phyloP scores from a whole-genome alignment of 2,329 filamentous ascomycete genomes.

The Colletotrichum paranaense region DNA sequence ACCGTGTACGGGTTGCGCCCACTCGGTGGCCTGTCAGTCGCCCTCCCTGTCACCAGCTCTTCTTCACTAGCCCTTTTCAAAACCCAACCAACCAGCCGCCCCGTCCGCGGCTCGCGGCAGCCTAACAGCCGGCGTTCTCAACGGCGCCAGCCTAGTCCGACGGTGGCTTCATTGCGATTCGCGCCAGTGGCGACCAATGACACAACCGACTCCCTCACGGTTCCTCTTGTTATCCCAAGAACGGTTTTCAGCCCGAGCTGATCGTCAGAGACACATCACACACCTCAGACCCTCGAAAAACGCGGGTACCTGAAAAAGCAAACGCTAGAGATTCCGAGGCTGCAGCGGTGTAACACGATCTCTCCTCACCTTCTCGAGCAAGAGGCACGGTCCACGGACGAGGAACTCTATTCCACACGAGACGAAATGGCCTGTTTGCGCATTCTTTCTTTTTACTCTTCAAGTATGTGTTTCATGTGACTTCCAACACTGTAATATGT shows the following conservation, averaged over 20 bases:
- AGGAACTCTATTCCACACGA: not conserved
- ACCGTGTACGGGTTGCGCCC: not conserved
- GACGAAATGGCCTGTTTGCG: not conserved
- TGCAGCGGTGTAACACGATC: not conserved
- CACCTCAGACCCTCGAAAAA: constrained; percentile 19
- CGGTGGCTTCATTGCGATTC: constrained; percentile 27
- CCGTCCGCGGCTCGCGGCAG: constrained; percentile 29
- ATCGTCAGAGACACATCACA: constrained; percentile 27
- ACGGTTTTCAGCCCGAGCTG: constrained; percentile 15
- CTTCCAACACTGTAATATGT: not conserved
- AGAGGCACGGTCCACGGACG: not conserved
- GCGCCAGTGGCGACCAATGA: constrained; percentile 35
- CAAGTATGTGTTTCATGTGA: not conserved
- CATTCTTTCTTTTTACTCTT: not conserved
- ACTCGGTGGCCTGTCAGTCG: not conserved
- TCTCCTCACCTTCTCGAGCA: not conserved
- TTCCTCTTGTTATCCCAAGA: constrained; percentile 11
- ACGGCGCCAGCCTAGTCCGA: constrained; percentile 29
- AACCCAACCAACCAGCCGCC: not conserved
- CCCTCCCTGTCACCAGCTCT: not conserved
- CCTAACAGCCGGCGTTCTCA: constrained; percentile 18
- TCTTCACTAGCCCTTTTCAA: not conserved
- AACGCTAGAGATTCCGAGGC: constrained; percentile 9
- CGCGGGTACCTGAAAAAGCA: constrained; percentile 32
- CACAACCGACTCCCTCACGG: constrained; percentile 16